Evolutionary conservation across 306 rosid species (phyloP).

Genomic region (Prinsepia uniflora): DNA sequence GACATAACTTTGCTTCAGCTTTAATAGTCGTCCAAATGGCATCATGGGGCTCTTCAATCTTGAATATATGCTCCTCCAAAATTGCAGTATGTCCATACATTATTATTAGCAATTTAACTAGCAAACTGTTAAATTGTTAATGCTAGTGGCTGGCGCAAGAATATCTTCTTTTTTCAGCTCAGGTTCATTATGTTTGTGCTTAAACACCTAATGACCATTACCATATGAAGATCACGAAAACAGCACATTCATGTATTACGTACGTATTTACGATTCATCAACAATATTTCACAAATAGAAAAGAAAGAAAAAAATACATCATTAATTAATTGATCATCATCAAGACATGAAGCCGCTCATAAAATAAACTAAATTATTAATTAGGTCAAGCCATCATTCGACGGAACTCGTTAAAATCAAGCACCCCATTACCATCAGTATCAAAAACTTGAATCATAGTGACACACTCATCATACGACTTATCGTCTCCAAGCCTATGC

Average conservation of each 20-base stretch:
- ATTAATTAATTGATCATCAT: neutral
- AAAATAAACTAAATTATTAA: neutral
- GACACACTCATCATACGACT: conserved; percentile 54
- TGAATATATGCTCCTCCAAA: conserved; percentile 1
- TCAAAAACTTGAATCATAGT: conserved; percentile 65
- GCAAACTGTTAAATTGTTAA: too few species aligned
- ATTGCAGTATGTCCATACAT: neutral
- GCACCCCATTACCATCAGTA: conserved; percentile 59
- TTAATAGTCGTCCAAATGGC: conserved; percentile 1
- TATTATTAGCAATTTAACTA: too few species aligned
- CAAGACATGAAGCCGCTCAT: neutral
- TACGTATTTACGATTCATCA: neutral
- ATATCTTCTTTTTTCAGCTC: too few species aligned
- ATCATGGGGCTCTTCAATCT: conserved; percentile 12
- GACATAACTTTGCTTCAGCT: neutral
- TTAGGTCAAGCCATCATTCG: conserved; percentile 58
- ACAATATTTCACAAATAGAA: neutral
- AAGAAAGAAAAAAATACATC: neutral
- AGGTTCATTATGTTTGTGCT: too few species aligned
- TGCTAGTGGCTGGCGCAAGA: too few species aligned
- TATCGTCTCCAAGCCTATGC: conserved; percentile 59
- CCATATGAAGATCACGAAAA: neutral
- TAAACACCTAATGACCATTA: too few species aligned
- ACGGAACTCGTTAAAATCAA: conserved; percentile 68
- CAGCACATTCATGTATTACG: neutral